Evolutionary conservation across 768 basidiomycete species (phyloP).

Genomic region (Termitomyces bulborhizus): DNA sequence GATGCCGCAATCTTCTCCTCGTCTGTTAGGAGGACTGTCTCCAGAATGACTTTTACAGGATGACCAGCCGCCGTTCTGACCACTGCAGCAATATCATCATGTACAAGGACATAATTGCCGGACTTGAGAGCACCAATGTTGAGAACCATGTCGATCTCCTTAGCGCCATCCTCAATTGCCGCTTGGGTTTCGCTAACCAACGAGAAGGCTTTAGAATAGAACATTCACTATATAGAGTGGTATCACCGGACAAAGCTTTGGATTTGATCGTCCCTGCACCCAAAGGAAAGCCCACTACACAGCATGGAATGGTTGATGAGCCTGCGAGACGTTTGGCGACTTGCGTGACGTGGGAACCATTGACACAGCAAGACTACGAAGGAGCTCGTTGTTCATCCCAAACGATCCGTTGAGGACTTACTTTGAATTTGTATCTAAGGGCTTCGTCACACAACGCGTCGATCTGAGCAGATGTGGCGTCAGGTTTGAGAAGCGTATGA

Average conservation of each 20-base stretch:
- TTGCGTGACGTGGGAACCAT: slow-evolving; percentile 36
- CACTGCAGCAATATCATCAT: slow-evolving; percentile 33
- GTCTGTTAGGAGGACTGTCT: slow-evolving; percentile 40
- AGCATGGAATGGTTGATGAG: slow-evolving; percentile 34
- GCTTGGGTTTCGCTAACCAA: slow-evolving; percentile 35
- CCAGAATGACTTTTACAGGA: slow-evolving; percentile 47
- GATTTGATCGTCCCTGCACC: slow-evolving; percentile 37
- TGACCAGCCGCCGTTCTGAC: slow-evolving; percentile 25
- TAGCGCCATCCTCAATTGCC: slow-evolving; percentile 40
- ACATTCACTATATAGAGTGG: not conserved
- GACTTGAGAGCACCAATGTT: slow-evolving; percentile 41
- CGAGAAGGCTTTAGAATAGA: not conserved
- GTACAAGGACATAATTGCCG: slow-evolving; percentile 28
- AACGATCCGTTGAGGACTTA: slow-evolving; percentile 10
- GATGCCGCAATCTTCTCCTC: slow-evolving; percentile 41
- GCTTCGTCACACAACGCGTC: slow-evolving; percentile 44
- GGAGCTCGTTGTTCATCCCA: not conserved
- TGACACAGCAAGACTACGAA: slow-evolving; percentile 45
- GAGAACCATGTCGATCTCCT: slow-evolving; percentile 48
- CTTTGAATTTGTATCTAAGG: slow-evolving; percentile 42
- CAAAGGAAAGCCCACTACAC: slow-evolving; percentile 46
- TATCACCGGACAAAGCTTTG: slow-evolving; percentile 36
- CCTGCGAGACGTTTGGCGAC: slow-evolving; percentile 33
- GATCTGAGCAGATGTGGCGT: slow-evolving; percentile 38
- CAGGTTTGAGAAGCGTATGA: slow-evolving; percentile 45